Base-by-base conservation (phyloP, 2,329 filamentous ascomycete genomes). In the Fusarium continuum region DNA sequence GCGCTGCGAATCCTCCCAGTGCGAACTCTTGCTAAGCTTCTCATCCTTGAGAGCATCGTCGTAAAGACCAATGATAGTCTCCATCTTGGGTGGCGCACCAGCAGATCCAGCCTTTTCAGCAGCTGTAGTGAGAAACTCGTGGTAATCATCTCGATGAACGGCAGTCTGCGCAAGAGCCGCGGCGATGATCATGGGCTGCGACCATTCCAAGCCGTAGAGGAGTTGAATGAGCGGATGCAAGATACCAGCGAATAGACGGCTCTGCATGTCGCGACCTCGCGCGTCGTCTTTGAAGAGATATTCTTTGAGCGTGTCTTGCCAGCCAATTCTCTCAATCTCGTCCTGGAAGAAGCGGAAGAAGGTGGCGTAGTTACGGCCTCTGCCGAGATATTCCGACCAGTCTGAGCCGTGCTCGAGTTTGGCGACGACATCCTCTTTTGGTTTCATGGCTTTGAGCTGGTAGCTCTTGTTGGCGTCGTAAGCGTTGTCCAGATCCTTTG, bases 181-280 rank as follows among this genome's bases (percentile, higher is more conserved):
- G 6, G 92, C 91, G 23, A 97, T 82, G 56, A 96, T 87, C 31
- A 90, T 90, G 3, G 91, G 91, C 72, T 96, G 92, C 9, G 83
- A 74, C 79, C 92, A 96, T 73, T 96, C 92, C 29, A 97, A 73
- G 5, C 91, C 93, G 72, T 92, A 96, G 43, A 92, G 91, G 17
- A 96, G 83, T 72, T 96, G 92, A 61, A 97, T 93, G 14, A 95
- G 78, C 3, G 92, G 92, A 71, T 70, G 63, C 13, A 68, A 48
- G 4, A 67, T 72, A 83, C 88, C 88, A 14, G 83, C 84, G 70
- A 86, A 92, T 70, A 94, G 78, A 16, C 92, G 82, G 3, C 82
- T 80, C 4, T 93, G 77, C 80, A 97, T 79, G 60, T 88, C 87
- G 32, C 93, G 85, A 5, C 89, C 87, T 36, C 82, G 77, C 36